A percentile compares a stretch with the other conserved stretches of the same genome.
These are phyloP conservation scores for Salix viminalis DNA, from an alignment of 345 rosid genomes.

Conservation along the genomic window DNA sequence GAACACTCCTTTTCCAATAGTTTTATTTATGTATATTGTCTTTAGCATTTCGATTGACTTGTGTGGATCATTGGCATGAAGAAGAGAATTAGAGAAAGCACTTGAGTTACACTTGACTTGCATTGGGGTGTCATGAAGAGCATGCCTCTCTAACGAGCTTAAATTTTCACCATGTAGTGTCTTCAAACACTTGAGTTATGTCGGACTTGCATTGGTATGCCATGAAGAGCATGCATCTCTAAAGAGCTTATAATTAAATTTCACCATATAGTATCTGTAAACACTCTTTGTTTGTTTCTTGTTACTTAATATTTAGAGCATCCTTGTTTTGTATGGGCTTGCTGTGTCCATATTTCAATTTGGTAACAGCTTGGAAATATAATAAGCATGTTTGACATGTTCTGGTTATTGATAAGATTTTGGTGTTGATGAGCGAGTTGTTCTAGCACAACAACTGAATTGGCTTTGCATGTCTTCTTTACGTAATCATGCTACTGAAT, in stretches of 20 bases:
- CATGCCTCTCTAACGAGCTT: neutral
- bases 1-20: too few relatives aligned
- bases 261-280: neutral
- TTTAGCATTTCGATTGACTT: neutral
- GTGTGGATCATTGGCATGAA: neutral
- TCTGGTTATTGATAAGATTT: neutral
- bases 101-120: neutral
- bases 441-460: neutral
- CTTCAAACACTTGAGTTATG: neutral
- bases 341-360: neutral
- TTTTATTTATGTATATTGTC: neutral
- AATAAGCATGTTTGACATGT: neutral
- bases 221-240: neutral
- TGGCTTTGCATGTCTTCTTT: neutral
- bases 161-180: neutral
- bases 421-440: neutral
- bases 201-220: neutral
- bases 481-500: neutral
- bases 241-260: neutral
- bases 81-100: neutral
- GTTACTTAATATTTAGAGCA: neutral
- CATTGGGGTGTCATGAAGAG: neutral
- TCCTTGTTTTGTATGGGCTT: neutral
- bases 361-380: neutral
- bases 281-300: neutral